Evolutionary conservation across 169 alveolate genomes (phyloP).

Genomic region (Plasmodium billcollinsi): DNA sequence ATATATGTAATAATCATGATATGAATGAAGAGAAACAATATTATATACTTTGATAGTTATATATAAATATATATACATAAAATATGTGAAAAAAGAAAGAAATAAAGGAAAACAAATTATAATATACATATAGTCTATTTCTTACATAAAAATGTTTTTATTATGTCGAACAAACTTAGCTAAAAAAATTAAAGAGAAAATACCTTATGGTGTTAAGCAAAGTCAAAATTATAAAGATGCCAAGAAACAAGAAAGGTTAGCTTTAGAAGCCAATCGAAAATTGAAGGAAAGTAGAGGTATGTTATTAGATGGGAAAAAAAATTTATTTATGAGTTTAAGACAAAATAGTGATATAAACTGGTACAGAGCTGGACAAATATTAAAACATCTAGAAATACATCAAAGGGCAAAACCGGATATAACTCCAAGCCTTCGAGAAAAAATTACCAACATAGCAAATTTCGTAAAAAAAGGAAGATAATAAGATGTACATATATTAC

Average conservation of each 20-base stretch:
- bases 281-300: conserved; percentile 82
- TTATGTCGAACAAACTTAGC: conserved; percentile 11
- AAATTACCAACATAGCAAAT: conserved; percentile 80
- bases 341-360: conserved; percentile 85
- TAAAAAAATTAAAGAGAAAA: conserved; percentile 58
- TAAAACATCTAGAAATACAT: conserved; percentile 85
- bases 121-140: no score
- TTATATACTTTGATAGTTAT: no score
- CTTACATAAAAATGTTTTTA: conserved; percentile 26
- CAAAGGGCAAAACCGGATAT: conserved; percentile 82
- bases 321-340: conserved; percentile 82
- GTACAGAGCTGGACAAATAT: conserved; percentile 83
- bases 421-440: conserved; percentile 74
- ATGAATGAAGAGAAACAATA: no score
- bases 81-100: no score
- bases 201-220: conserved; percentile 77
- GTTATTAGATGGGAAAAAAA: conserved; percentile 83
- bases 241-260: conserved; percentile 83
- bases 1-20: no score
- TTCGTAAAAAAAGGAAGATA: conserved; percentile 77
- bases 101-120: no score
- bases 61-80: no score
- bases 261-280: conserved; percentile 82
- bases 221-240: conserved; percentile 83
- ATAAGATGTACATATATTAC: no score